Base-by-base conservation (phyloP, 2,329 filamentous ascomycete genomes). In the Penicillium sclerotigenum region DNA sequence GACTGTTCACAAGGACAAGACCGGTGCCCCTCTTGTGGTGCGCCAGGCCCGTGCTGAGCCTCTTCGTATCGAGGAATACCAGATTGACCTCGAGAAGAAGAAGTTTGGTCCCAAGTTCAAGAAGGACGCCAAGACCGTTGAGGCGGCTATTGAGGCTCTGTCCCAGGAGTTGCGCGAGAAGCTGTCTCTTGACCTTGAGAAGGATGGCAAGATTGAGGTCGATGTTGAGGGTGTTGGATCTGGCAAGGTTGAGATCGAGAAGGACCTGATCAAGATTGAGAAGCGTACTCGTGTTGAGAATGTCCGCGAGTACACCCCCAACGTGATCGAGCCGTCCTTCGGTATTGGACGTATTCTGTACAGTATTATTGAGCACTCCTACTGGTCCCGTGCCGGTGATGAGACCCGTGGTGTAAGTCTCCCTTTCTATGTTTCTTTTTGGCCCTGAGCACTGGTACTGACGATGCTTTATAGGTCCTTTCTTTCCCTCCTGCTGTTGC, bases 301-400 rank as follows among this genome's bases (percentile, higher is more conserved):
- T 72, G 85, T 87, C 56, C 85, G 94, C 67, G 92, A 97, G 73
- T 99, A 90, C 79, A 95, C 88, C 0, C 93, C 93, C 58, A 97
- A 97, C 71, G 91, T 96, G 46, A 95, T 97, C 66, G 94, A 99
- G 79, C 94, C 93, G 1, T 97, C 93, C 0, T 99, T 97, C 68
- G 93, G 93, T 80, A 96, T 97, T 69, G 94, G 93, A 58, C 86
- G 93, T 67, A 97, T 97, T 60, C 80, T 97, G 56, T 97, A 96
- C 80, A 87, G 89, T 58, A 79, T 99, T 68, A 89, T 96, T 71
- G 94, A 99, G 79, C 94, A 99, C 77, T 87, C 84, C 73, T 99
- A 92, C 83, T 99, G 94, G 93, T 90, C 87, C 52, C 89, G 94
- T 62, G 87, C 86, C 63, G 87, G 84, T 60, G 89, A 93, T 64